Conservation (phyloP, 176 grass and related monocot genomes). For the Otatea glauca region DNA sequence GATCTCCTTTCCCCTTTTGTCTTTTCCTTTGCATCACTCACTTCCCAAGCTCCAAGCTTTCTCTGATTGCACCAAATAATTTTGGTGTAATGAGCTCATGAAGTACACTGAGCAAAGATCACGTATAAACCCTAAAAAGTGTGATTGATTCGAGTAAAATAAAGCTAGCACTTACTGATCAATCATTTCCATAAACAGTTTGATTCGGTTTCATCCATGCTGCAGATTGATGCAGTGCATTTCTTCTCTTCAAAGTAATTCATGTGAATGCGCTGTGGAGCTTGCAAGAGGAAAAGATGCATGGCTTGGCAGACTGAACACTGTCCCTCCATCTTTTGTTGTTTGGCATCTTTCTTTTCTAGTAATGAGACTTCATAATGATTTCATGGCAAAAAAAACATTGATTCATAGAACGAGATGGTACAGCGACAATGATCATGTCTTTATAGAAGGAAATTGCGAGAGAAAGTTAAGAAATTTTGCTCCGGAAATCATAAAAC, state of each 20-base stretch:
- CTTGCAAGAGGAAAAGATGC: conserved; percentile 38
- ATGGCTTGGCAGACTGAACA: conserved; percentile 14
- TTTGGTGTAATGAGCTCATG: conserved; percentile 30
- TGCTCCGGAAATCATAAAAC: not conserved
- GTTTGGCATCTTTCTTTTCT: conserved; percentile 48
- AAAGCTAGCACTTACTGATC: conserved; percentile 33
- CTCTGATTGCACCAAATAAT: conserved; percentile 40
- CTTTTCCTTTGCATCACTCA: conserved; percentile 41
- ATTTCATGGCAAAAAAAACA: not conserved
- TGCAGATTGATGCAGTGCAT: conserved; percentile 11
- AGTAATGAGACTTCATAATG: conserved; percentile 10
- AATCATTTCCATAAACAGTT: conserved; percentile 21
- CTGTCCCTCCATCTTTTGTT: conserved; percentile 10
- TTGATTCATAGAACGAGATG: not conserved
- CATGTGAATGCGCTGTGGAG: conserved; percentile 44
- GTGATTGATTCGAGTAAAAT: not conserved
- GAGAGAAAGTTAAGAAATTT: not conserved
- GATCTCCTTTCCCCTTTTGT: conserved; percentile 18
- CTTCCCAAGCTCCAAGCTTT: conserved; percentile 10
- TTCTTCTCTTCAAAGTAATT: conserved; percentile 40
- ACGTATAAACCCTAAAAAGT: not conserved
- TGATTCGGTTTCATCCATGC: not conserved
- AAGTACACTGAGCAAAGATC: conserved; percentile 44
- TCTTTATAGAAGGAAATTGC: not conserved
- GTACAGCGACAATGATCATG: conserved; percentile 12